phyloP scores from a whole-genome alignment of 495 filamentous ascomycete genomes.

The Penicillium samsonianum region DNA sequence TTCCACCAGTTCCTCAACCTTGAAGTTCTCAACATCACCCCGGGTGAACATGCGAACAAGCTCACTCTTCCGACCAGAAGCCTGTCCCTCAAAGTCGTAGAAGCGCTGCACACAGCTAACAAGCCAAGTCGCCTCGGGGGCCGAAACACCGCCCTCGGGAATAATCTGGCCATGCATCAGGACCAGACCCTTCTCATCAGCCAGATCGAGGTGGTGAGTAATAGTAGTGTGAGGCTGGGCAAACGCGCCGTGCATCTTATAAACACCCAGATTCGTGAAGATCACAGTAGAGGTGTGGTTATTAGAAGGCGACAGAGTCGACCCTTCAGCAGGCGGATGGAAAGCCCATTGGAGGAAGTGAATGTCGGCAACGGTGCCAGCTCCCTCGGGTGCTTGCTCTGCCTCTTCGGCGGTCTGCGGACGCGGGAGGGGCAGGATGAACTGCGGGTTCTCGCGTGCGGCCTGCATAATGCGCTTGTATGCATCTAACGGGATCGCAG shows the following conservation, averaged over 20 bases:
- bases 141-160: conserved; percentile 72
- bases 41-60: conserved; percentile 78
- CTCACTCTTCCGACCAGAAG: conserved; percentile 53
- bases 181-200: conserved; percentile 70
- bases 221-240: conserved; percentile 89
- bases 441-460: conserved; percentile 76
- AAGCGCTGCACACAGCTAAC: conserved; percentile 95
- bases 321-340: conserved; percentile 84
- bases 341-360: conserved; percentile 65
- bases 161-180: conserved; percentile 81
- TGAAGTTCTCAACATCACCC: conserved; percentile 72
- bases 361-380: conserved; percentile 42
- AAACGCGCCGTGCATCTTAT: conserved; percentile 85
- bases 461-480: conserved; percentile 66
- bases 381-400: conserved; percentile 34
- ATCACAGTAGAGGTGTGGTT: conserved; percentile 75
- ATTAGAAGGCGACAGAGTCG: conserved; percentile 46
- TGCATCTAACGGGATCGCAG: conserved; percentile 69
- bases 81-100: conserved; percentile 67
- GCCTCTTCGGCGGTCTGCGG: conserved; percentile 26
- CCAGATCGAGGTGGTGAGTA: conserved; percentile 84
- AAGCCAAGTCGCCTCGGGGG: conserved; percentile 81
- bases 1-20: conserved; percentile 77
- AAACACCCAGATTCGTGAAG: conserved; percentile 90
- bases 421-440: conserved; percentile 87